Base-by-base conservation (phyloP, 2,329 filamentous ascomycete species). In the Sphaerostilbella broomeana region DNA sequence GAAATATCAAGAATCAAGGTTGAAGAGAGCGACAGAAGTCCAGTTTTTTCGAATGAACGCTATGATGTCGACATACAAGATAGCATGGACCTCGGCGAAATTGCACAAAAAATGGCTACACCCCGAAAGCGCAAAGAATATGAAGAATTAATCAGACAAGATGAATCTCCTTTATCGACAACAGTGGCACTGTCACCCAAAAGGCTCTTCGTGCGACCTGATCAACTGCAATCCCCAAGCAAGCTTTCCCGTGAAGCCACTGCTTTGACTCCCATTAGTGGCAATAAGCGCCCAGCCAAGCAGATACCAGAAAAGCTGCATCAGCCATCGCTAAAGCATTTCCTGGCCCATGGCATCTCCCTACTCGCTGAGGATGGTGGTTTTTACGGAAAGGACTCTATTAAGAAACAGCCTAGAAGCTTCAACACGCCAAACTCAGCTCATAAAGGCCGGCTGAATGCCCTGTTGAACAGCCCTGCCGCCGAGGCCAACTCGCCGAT, bases 81-180 rank as follows among this genome's bases (percentile, higher is more conserved):
- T 36, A 82, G 76, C 38, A 65, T 82, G 35, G 79, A 84, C 51
- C 63, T 83, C 2, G 62, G 57, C 11, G 56, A 61, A 12, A 56
- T 59, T 26, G 54, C 45, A 7, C 54, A 58, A 21, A 52, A 38
- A 26, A 49, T 63, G n/a, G 47, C 50, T 17, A 65, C 62, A 1
- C 62, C 63, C 2, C 53, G 61, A 30, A 64, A 65, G 40, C 57
- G 54, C 8, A 59, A 53, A 15, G 46, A 51, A 5, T 21, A 51
- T 10, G 52, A 57, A 24, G 43, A 47, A 16, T 36, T 37, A 4
- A 46, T 41, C n/a, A 34, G 37, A 35, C 21, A 19, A n/a, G 21
- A 25, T 5, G 29, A 25, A 29, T 29, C 17, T 9, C 34, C 31
- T 4, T 44, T 40, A 4, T 41, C 44, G 16, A 27, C 5, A 36